phyloP scores from a whole-genome alignment of 2,329 filamentous ascomycete genomes.

The Colletotrichum sp. region DNA sequence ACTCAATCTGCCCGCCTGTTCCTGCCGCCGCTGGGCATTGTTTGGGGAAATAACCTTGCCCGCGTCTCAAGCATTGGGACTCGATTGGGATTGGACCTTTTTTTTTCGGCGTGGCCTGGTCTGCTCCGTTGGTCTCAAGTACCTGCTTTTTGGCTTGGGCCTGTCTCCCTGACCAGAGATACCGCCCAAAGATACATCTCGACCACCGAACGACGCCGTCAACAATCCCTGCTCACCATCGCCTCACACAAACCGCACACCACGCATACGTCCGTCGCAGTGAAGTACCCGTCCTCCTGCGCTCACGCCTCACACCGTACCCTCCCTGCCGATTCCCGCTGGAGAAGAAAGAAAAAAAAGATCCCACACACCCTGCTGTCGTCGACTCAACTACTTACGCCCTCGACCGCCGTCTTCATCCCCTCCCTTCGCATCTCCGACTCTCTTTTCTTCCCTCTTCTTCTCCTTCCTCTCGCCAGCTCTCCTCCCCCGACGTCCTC shows the following conservation, averaged over 20 bases:
- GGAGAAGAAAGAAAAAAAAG: slow-evolving; percentile 3
- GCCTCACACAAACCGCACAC: slow-evolving; percentile 12
- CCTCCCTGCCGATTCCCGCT: slow-evolving; percentile 19
- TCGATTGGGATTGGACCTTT: background rate
- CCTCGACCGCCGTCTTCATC: slow-evolving; percentile 13
- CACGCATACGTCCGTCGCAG: background rate
- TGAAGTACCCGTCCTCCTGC: background rate
- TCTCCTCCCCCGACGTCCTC: background rate
- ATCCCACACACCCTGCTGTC: background rate
- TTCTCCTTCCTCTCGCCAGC: background rate
- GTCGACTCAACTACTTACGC: slow-evolving; percentile 21
- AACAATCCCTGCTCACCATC: slow-evolving; percentile 20
- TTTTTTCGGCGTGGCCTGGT: background rate
- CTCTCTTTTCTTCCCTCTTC: slow-evolving; percentile 11
- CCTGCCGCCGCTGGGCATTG: slow-evolving; percentile 12
- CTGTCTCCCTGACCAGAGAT: background rate
- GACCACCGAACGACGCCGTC: background rate
- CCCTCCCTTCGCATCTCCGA: slow-evolving; percentile 12
- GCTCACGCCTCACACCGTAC: background rate
- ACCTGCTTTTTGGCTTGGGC: background rate
- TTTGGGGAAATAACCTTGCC: background rate
- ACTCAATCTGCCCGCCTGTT: slow-evolving; percentile 6
- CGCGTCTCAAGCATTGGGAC: background rate
- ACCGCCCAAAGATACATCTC: background rate
- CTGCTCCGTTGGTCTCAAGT: background rate